Evolutionary conservation across 106 monocot genomes (phyloP).

Genomic region (Phalaenopsis aphrodite): DNA sequence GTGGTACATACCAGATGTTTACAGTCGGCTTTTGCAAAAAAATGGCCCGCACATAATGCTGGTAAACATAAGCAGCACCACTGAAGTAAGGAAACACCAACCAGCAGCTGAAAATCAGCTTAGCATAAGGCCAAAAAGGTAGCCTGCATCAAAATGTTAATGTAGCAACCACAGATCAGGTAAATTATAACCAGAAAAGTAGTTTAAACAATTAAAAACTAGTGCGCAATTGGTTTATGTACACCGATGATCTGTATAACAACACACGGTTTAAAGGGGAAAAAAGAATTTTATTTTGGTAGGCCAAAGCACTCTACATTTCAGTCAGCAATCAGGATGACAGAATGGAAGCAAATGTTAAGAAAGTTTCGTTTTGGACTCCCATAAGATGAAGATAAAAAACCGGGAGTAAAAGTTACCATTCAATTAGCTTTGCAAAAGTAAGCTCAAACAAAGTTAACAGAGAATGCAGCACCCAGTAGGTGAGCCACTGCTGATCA

Average conservation of each 20-base stretch:
- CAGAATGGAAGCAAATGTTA: neutral
- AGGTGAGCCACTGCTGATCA: slow-evolving; percentile 90
- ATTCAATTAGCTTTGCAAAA: slow-evolving; percentile 62
- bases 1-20: slow-evolving; percentile 50
- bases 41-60: slow-evolving; percentile 51
- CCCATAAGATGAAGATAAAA: neutral
- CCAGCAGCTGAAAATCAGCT: slow-evolving; percentile 59
- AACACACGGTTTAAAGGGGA: neutral
- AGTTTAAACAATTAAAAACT: neutral
- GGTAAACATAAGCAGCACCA: slow-evolving; percentile 78
- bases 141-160: slow-evolving; percentile 35
- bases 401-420: slow-evolving; percentile 21
- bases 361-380: neutral
- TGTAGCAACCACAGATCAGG: neutral
- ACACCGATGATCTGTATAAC: neutral
- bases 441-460: slow-evolving; percentile 87
- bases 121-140: slow-evolving; percentile 74
- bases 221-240: neutral
- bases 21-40: slow-evolving; percentile 35
- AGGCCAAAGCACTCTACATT: no score
- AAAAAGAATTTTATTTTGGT: neutral
- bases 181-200: neutral
- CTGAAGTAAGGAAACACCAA: slow-evolving; percentile 78
- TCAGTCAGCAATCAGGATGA: neutral
- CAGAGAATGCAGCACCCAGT: slow-evolving; percentile 76